Conservation (phyloP, 2,329 filamentous ascomycete species). For the Pseudopithomyces maydicus region DNA sequence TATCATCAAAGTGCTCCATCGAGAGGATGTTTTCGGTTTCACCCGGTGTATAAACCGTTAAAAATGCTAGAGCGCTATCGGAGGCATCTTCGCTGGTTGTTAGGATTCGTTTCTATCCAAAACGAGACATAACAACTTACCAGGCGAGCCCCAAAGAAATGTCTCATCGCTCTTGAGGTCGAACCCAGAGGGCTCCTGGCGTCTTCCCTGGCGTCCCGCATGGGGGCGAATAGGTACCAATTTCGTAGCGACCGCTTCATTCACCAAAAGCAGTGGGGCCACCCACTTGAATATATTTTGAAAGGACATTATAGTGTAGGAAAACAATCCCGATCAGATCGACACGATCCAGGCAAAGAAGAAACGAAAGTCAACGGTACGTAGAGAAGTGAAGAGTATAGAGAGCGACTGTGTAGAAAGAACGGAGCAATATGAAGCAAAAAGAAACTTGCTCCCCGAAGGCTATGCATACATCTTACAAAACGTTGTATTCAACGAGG, state of each 20-base stretch:
- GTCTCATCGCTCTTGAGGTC: slow-evolving; percentile 18
- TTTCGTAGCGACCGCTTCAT: slow-evolving; percentile 5
- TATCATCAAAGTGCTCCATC: slow-evolving; percentile 26
- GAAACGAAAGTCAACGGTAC: neutral
- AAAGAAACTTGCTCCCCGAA: neutral
- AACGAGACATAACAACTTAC: neutral
- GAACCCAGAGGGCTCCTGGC: slow-evolving; percentile 11
- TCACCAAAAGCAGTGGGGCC: slow-evolving; percentile 14
- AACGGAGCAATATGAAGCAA: neutral
- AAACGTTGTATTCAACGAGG: neutral
- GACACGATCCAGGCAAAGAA: neutral
- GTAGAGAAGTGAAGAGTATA: neutral
- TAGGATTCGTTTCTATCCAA: neutral
- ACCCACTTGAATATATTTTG: slow-evolving; percentile 2
- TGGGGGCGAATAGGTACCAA: slow-evolving; percentile 21
- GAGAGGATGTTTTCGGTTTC: slow-evolving; percentile 23
- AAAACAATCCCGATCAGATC: neutral
- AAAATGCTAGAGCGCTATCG: slow-evolving; percentile 15
- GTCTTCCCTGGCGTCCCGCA: slow-evolving; percentile 10
- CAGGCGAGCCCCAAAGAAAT: slow-evolving; percentile 21
- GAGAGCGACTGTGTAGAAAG: neutral
- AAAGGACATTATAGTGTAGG: slow-evolving; percentile 9
- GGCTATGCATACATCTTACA: neutral
- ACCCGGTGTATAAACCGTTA: slow-evolving; percentile 23
- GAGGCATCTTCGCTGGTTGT: neutral